phyloP scores from a whole-genome alignment of 2,329 filamentous ascomycete genomes.

The Neoascochyta sp. region DNA sequence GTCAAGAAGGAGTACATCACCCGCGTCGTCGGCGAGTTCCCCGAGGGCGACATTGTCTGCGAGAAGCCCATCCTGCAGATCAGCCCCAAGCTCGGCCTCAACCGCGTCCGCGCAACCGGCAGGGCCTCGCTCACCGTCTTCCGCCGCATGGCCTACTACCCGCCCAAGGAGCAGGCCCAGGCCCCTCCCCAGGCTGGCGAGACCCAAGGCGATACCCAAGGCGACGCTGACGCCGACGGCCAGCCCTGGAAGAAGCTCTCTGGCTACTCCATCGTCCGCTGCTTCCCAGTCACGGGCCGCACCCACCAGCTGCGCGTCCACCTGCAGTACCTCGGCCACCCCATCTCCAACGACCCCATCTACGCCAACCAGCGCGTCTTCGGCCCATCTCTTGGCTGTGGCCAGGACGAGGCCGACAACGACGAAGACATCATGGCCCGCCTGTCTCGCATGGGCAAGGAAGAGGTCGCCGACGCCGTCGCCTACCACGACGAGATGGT shows the following conservation, averaged over 20 bases:
- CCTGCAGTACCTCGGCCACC: conserved; percentile 88
- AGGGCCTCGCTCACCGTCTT: conserved; percentile 90
- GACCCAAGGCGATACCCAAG: conserved; percentile 8
- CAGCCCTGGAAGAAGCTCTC: conserved; percentile 54
- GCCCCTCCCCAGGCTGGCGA: conserved; percentile 10
- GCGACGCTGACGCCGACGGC: conserved; percentile 24
- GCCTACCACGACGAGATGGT: conserved; percentile 95
- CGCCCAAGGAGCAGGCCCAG: conserved; percentile 44
- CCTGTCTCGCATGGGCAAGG: conserved; percentile 86
- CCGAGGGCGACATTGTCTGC: conserved; percentile 85
- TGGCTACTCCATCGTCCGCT: conserved; percentile 93
- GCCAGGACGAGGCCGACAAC: conserved; percentile 64
- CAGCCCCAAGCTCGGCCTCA: conserved; percentile 90
- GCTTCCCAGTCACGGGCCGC: conserved; percentile 85
- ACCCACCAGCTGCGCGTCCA: conserved; percentile 96
- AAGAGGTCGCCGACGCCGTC: conserved; percentile 83
- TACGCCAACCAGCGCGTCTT: conserved; percentile 94
- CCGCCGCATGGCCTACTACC: conserved; percentile 87
- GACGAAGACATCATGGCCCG: conserved; percentile 89
- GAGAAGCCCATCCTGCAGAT: conserved; percentile 92
- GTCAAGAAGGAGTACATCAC: conserved; percentile 96
- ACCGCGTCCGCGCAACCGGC: conserved; percentile 88
- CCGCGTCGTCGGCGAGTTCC: conserved; percentile 85
- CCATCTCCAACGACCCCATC: conserved; percentile 95
- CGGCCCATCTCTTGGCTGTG: conserved; percentile 70